Percentiles rank a stretch among this genome's conserved stretches.
phyloP scores from a whole-genome alignment of 73 alveolate species.

The Urostyla sp. region DNA sequence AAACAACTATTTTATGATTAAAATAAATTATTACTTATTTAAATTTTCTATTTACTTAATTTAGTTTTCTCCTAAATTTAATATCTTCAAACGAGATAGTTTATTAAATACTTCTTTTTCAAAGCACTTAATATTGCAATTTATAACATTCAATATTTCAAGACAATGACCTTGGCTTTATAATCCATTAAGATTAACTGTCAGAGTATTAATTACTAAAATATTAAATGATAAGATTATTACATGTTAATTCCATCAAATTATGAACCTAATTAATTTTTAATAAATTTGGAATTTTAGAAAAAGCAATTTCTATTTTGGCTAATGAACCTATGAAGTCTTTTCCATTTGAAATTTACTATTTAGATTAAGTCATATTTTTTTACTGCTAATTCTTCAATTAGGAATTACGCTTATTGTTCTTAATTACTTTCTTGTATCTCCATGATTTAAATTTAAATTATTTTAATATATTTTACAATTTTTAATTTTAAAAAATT shows the following conservation, averaged over 20 bases:
- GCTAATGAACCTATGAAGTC: constrained; percentile 64
- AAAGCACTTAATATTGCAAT: constrained; percentile 56
- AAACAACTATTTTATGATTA: constrained; percentile 45
- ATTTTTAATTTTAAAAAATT: too few relatives aligned
- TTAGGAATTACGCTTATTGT: background rate
- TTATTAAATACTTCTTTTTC: constrained; percentile 43
- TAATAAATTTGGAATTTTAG: constrained; percentile 13
- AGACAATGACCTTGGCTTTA: constrained; percentile 67
- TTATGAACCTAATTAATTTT: constrained; percentile 47
- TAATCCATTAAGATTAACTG: constrained; percentile 58
- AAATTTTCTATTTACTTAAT: constrained; percentile 64
- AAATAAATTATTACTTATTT: constrained; percentile 16
- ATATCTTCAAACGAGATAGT: constrained; percentile 48
- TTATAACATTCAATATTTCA: constrained; percentile 61
- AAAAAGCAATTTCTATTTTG: constrained; percentile 48
- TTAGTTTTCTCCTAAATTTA: constrained; percentile 51
- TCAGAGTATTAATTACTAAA: constrained; percentile 51
- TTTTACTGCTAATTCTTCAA: constrained; percentile 25
- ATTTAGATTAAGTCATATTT: constrained; percentile 10
- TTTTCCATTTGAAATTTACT: constrained; percentile 40
- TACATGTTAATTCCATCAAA: constrained; percentile 56
- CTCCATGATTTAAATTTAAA: background rate
- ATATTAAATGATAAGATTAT: background rate
- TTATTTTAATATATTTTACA: too few relatives aligned
- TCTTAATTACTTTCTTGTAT: background rate